Conservation (phyloP, 176 grass and related monocot species). For the Echinochloa phyllopogon region DNA sequence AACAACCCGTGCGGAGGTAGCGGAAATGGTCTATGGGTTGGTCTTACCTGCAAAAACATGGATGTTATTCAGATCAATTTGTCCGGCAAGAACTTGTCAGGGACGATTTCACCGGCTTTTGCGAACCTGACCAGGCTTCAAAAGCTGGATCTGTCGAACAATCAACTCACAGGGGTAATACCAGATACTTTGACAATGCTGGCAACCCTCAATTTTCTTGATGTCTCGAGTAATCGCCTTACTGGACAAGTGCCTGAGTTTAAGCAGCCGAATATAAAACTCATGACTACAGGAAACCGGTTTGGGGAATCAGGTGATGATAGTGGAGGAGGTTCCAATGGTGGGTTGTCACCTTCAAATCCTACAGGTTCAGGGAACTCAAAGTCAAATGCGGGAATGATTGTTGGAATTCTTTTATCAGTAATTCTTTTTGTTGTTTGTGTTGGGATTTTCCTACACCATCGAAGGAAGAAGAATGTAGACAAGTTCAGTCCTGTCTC, state of each 20-base stretch:
- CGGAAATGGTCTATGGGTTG: conserved; percentile 47
- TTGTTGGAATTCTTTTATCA: conserved; percentile 66
- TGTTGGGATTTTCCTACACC: conserved; percentile 45
- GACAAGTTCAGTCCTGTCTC: conserved; percentile 65
- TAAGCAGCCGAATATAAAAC: conserved; percentile 45
- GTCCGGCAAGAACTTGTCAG: conserved; percentile 58
- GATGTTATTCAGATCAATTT: conserved; percentile 62
- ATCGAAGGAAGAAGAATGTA: conserved; percentile 56
- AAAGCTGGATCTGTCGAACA: conserved; percentile 64
- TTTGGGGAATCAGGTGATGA: conserved; percentile 58
- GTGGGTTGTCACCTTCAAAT: conserved; percentile 37
- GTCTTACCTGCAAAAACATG: conserved; percentile 49
- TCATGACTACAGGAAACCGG: conserved; percentile 58
- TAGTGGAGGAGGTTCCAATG: conserved; percentile 39
- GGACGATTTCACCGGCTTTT: conserved; percentile 70
- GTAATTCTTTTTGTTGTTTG: conserved; percentile 58
- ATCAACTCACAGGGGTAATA: conserved; percentile 63
- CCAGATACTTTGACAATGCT: conserved; percentile 65
- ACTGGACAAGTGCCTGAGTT: conserved; percentile 73
- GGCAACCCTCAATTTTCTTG: conserved; percentile 51
- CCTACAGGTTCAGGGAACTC: conserved; percentile 22
- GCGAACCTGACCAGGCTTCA: conserved; percentile 71
- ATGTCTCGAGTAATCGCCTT: conserved; percentile 83
- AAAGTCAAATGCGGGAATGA: conserved; percentile 44
- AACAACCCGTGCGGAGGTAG: conserved; percentile 60